A percentile compares a stretch with the other conserved stretches of the same genome.
Evolutionary conservation across 345 rosid genomes (phyloP).

Genomic region (Euphorbia pulcherrima): DNA sequence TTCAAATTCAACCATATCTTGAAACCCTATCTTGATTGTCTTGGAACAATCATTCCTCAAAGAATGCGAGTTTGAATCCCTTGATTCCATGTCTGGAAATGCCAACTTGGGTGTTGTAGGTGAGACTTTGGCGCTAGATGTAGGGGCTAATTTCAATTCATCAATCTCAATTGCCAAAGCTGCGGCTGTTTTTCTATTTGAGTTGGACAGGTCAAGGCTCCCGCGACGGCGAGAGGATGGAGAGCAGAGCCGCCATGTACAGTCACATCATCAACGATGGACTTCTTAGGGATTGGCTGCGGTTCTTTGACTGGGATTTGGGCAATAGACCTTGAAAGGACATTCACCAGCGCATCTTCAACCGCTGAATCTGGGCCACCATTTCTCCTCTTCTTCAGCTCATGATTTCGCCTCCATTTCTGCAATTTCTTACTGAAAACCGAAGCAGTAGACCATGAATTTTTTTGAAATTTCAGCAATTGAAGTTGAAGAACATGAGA

Average conservation of each 20-base stretch:
- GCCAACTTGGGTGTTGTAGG: constrained; percentile 54
- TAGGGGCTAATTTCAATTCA: constrained; percentile 45
- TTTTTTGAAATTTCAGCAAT: constrained; percentile 67
- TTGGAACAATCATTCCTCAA: constrained; percentile 72
- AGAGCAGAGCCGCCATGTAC: constrained; percentile 83
- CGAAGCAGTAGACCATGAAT: constrained; percentile 96
- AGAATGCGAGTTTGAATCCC: constrained; percentile 65
- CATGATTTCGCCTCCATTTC: constrained; percentile 94
- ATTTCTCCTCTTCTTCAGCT: constrained; percentile 65
- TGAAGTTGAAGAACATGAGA: too few relatives aligned
- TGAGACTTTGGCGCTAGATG: constrained; percentile 65
- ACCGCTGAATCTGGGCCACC: constrained; percentile 62
- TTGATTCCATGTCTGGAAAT: constrained; percentile 44
- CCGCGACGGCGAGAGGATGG: constrained; percentile 75
- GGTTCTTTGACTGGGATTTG: constrained; percentile 80
- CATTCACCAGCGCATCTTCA: constrained; percentile 80
- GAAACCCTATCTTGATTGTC: constrained; percentile 52
- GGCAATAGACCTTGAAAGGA: constrained; percentile 52
- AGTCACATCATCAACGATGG: constrained; percentile 43
- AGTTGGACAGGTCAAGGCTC: constrained; percentile 77
- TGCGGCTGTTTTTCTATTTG: constrained; percentile 70
- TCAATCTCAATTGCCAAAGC: constrained; percentile 77
- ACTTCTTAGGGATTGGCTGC: constrained; percentile 20
- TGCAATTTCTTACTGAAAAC: constrained; percentile 94
- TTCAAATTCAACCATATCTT: too few relatives aligned